A percentile compares a stretch with the other conserved stretches of the same genome.
phyloP scores from a whole-genome alignment of 1,139 yeast species.

The Nakaseomyces kungkrabaensis region DNA sequence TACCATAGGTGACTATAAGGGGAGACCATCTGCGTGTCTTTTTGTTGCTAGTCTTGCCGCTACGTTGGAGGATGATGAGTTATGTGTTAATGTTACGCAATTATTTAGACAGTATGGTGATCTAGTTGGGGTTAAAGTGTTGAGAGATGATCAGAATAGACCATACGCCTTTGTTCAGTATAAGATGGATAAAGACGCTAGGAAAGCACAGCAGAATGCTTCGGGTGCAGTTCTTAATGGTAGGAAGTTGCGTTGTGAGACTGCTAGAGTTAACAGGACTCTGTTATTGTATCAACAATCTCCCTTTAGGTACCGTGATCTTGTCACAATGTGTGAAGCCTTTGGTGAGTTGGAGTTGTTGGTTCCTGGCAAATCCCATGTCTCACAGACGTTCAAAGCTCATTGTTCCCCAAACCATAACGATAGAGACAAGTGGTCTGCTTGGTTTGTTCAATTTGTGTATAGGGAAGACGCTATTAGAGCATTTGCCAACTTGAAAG shows the following conservation, averaged over 20 bases:
- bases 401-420: not conserved
- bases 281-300: slow-evolving; percentile 38
- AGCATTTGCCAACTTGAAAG: slow-evolving; percentile 65
- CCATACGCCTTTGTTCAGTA: slow-evolving; percentile 95
- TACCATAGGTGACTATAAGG: slow-evolving; percentile 19
- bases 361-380: slow-evolving; percentile 36
- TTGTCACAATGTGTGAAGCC: slow-evolving; percentile 35
- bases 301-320: slow-evolving; percentile 21
- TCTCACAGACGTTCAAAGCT: not conserved
- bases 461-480: slow-evolving; percentile 85
- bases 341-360: slow-evolving; percentile 73
- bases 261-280: slow-evolving; percentile 85
- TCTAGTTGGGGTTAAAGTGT: slow-evolving; percentile 67
- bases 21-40: slow-evolving; percentile 74
- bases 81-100: slow-evolving; percentile 55
- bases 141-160: slow-evolving; percentile 70
- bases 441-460: slow-evolving; percentile 76
- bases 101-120: slow-evolving; percentile 63
- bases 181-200: slow-evolving; percentile 59
- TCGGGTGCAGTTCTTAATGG: slow-evolving; percentile 65
- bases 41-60: slow-evolving; percentile 78
- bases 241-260: slow-evolving; percentile 74
- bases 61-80: slow-evolving; percentile 53
- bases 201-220: slow-evolving; percentile 54
- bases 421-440: slow-evolving; percentile 28